Percentiles rank a stretch among this genome's conserved stretches.
Conservation (phyloP, 2,329 filamentous ascomycete genomes). For the Diplodia seriata region DNA sequence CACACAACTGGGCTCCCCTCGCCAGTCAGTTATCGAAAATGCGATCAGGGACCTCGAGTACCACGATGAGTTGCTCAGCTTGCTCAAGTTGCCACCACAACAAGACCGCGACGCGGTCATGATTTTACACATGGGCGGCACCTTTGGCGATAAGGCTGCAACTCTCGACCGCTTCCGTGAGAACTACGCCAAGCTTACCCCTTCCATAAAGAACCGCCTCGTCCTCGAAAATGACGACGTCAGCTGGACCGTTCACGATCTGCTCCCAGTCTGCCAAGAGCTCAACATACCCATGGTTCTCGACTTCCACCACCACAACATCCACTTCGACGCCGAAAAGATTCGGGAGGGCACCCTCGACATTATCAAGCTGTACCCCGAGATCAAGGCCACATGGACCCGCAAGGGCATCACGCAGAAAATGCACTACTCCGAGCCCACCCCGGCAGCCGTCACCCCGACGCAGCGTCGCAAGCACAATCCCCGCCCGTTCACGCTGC, state of each 20-base stretch:
- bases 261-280: constrained; percentile 89
- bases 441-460: constrained; percentile 75
- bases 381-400: constrained; percentile 84
- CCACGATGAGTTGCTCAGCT: constrained; percentile 81
- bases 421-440: constrained; percentile 94
- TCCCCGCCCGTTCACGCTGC: constrained; percentile 76
- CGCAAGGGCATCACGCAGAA: constrained; percentile 87
- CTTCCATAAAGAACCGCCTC: constrained; percentile 76
- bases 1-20: constrained; percentile 87
- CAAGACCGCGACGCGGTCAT: constrained; percentile 86
- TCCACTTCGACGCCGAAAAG: constrained; percentile 76
- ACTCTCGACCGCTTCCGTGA: constrained; percentile 79
- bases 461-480: constrained; percentile 85
- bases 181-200: constrained; percentile 72
- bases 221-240: constrained; percentile 97
- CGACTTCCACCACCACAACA: constrained; percentile 96
- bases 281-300: constrained; percentile 92
- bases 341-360: constrained; percentile 85
- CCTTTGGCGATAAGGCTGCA: constrained; percentile 83
- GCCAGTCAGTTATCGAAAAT: constrained; percentile 75
- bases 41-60: constrained; percentile 85
- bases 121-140: constrained; percentile 92
- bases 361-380: constrained; percentile 75
- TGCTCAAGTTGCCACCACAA: constrained; percentile 79
- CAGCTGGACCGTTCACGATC: constrained; percentile 87